Percentiles rank a stretch among this genome's conserved stretches.
Conservation (phyloP, 148 eudicot species). For the Gaultheria prostrata region DNA sequence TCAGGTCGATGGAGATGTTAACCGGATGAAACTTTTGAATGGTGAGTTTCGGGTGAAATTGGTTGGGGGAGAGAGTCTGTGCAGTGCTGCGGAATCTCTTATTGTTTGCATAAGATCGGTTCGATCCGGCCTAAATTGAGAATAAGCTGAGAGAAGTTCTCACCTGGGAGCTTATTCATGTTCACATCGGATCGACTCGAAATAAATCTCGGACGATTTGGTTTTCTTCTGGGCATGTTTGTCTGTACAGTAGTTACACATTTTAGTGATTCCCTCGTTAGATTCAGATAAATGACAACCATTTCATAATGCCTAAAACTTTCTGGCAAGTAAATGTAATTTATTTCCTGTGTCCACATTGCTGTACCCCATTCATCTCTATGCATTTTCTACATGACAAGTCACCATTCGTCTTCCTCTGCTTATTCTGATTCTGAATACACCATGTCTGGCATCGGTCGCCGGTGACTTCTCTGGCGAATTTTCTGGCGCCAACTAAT, state of each 20-base stretch:
- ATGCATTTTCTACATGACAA: not conserved
- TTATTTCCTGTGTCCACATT: not conserved
- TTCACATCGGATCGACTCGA: not conserved
- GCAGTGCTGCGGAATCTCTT: slow-evolving; percentile 44
- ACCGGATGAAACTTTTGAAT: slow-evolving; percentile 42
- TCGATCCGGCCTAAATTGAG: slow-evolving; percentile 12
- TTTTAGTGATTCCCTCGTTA: not conserved
- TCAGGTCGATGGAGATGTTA: slow-evolving; percentile 45
- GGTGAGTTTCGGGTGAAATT: slow-evolving; percentile 44
- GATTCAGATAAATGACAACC: not conserved
- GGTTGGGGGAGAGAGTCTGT: slow-evolving; percentile 53
- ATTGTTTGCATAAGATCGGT: slow-evolving; percentile 40
- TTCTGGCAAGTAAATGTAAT: not conserved
- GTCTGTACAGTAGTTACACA: not conserved
- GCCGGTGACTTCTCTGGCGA: no score
- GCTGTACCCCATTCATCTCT: not conserved
- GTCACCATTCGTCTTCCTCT: not conserved
- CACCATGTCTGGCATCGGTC: not conserved
- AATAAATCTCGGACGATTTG: not conserved
- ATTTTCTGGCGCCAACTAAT: no score
- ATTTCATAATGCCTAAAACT: not conserved
- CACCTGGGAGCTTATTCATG: not conserved
- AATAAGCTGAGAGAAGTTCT: slow-evolving; percentile 6
- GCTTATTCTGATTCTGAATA: not conserved
- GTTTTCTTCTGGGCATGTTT: not conserved